Evolutionary conservation across 768 basidiomycete species (phyloP), one percentile per base, ranked within the genome.

Genomic region (Phallus indusiatus): DNA sequence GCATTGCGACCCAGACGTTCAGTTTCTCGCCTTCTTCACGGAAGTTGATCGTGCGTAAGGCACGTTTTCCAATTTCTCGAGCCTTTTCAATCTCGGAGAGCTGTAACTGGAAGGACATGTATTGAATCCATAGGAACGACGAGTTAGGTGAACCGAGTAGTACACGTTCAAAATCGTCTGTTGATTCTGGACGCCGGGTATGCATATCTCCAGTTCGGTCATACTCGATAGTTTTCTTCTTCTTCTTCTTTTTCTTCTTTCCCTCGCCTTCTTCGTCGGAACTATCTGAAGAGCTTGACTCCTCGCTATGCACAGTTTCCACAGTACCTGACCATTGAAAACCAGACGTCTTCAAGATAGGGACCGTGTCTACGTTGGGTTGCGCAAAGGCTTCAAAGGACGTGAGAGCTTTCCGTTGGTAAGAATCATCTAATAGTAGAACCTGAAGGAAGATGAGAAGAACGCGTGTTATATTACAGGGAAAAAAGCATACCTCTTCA

Each of bases 41-140:
- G 76, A 95, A 97, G 68, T 80, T 88, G 73, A 99, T 98, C 11
- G 86, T 86, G 61, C 81, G 77, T 49, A 97, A 76, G 5, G 94
- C 95, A 21, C 90, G 83, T 55, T 82, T 80, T 51, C 85, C 94
- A 54, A 94, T 85, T 68, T 88, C 85, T 48, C 93, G 81, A 14
- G 95, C 96, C 71, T 94, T 96, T 66, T 94, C 94, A 57, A 96
- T 76, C 72, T 99, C 95, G 33, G 94, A 91, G n/a, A 99, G 81
- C 64, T 93, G 93, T 11, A 98, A 77, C 66, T 94, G 92, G 82
- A 97, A 95, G 9, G 96, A 95, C 93, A 99, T 98, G 71, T 94
- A 99, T 70, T 97, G 94, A 60, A 99, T 86, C 96, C 96, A 99
- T 35, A 98, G 79, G 73, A 88, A 96, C 0, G 96, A 98, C 7